phyloP scores from a whole-genome alignment of 306 rosid species.

The Erythrophleum fordii region DNA sequence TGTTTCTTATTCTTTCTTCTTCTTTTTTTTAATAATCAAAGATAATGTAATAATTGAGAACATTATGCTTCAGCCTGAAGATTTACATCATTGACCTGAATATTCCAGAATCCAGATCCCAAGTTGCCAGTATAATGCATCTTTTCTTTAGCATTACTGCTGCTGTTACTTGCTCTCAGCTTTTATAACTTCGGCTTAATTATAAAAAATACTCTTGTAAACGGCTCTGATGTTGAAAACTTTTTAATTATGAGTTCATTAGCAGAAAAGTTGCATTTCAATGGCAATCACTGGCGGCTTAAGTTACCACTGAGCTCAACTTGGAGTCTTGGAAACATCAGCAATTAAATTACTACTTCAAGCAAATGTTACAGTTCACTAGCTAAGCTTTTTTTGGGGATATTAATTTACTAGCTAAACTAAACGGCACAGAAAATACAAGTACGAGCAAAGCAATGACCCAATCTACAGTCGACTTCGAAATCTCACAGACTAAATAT shows the following conservation, averaged over 20 bases:
- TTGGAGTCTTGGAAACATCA: neutral
- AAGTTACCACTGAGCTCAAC: neutral
- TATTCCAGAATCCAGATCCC: neutral
- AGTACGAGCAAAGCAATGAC: neutral
- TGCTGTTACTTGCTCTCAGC: neutral
- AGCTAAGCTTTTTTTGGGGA: neutral
- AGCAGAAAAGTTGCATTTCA: neutral
- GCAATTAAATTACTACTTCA: neutral
- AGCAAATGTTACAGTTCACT: neutral
- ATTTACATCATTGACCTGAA: neutral
- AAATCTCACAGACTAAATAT: constrained; percentile 1
- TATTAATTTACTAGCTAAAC: neutral
- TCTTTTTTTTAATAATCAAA: neutral
- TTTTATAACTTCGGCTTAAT: neutral
- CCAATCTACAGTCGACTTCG: neutral
- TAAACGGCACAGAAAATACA: neutral
- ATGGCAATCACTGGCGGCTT: neutral
- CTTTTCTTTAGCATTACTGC: neutral
- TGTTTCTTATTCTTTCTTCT: neutral
- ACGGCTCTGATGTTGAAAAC: neutral
- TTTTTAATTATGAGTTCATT: neutral
- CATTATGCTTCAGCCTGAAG: neutral
- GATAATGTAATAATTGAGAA: neutral
- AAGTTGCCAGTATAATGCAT: neutral
- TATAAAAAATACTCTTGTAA: neutral